Evolutionary conservation across 768 basidiomycete genomes (phyloP), one percentile per base, ranked within the genome.

Genomic region (Hygrocybe coccinea): DNA sequence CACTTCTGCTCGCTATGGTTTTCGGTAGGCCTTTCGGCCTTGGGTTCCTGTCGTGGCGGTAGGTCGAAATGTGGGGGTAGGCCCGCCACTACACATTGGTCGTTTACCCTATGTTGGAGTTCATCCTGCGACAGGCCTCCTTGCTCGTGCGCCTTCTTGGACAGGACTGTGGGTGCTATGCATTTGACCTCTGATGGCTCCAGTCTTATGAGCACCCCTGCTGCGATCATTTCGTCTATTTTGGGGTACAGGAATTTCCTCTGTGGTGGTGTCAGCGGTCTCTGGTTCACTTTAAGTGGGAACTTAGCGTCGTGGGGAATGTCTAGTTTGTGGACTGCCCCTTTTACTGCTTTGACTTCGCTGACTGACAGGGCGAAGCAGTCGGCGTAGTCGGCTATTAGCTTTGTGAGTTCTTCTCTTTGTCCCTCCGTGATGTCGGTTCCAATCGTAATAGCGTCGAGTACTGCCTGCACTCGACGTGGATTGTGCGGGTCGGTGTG

Each of bases 391-490:
- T n/a, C n/a, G n/a, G n/a, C n/a, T n/a, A n/a, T n/a, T n/a, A n/a
- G n/a, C n/a, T n/a, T n/a, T n/a, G n/a, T n/a, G n/a, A n/a, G n/a
- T n/a, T n/a, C n/a, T n/a, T n/a, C n/a, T n/a, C n/a, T n/a, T n/a
- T n/a, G 7, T 61, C 43, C 0, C 78, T 68, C 0, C 62, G 56
- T 1, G 44, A 48, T 2, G 79, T 76, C 54, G 9, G 77, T 58
- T 0, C 70, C 67, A 1, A 77, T 58, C 3, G 74, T 72, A 52
- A 76, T 79, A 21, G 66, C 59, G 56, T 78, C n/a, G n/a, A n/a
- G n/a, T n/a, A n/a, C n/a, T n/a, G n/a, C n/a, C n/a, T n/a, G n/a
- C n/a, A n/a, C n/a, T n/a, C n/a, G n/a, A n/a, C n/a, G n/a, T n/a
- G n/a, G n/a, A n/a, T n/a, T n/a, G n/a, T n/a, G n/a, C n/a, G n/a